Evolutionary conservation across 805 yeast genomes (phyloP).

Genomic region (Scheffersomyces spartinae): DNA sequence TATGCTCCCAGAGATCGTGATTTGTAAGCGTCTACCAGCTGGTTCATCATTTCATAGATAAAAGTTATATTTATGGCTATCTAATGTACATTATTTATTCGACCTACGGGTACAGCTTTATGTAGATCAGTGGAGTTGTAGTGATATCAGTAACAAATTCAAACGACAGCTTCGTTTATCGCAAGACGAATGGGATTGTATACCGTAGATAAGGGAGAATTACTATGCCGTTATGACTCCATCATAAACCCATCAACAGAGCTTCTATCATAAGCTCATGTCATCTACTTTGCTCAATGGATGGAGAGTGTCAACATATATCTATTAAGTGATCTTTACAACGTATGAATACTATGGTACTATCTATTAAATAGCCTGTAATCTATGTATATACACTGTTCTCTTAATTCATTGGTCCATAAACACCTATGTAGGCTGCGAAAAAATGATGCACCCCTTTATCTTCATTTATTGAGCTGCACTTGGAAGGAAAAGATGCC

Average conservation of each 20-base stretch:
- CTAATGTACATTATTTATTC: background rate
- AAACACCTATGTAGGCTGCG: background rate
- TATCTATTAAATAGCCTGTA: background rate
- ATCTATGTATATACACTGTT: slow-evolving; percentile 1
- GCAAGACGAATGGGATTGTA: too few species aligned
- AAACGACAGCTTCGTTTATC: too few species aligned
- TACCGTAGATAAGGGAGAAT: too few species aligned
- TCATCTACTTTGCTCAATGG: too few species aligned
- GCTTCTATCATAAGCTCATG: too few species aligned
- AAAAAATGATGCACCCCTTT: slow-evolving; percentile 1
- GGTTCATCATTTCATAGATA: too few species aligned
- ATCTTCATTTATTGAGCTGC: slow-evolving; percentile 7
- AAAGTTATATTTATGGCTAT: background rate
- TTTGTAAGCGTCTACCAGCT: too few species aligned
- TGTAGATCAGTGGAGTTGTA: slow-evolving; percentile 1
- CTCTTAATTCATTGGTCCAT: slow-evolving; percentile 1
- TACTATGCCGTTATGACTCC: too few species aligned
- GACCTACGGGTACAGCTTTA: background rate
- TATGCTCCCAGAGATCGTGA: slow-evolving; percentile 34
- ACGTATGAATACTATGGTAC: slow-evolving; percentile 1
- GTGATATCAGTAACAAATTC: too few species aligned
- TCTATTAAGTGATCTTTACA: too few species aligned
- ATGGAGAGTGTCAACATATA: too few species aligned
- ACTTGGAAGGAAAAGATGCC: slow-evolving; percentile 17
- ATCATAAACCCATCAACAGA: too few species aligned